A percentile compares a stretch with the other conserved stretches of the same genome.
phyloP scores from a whole-genome alignment of 2,329 filamentous ascomycete genomes.

The Fragosphaeria purpurea region DNA sequence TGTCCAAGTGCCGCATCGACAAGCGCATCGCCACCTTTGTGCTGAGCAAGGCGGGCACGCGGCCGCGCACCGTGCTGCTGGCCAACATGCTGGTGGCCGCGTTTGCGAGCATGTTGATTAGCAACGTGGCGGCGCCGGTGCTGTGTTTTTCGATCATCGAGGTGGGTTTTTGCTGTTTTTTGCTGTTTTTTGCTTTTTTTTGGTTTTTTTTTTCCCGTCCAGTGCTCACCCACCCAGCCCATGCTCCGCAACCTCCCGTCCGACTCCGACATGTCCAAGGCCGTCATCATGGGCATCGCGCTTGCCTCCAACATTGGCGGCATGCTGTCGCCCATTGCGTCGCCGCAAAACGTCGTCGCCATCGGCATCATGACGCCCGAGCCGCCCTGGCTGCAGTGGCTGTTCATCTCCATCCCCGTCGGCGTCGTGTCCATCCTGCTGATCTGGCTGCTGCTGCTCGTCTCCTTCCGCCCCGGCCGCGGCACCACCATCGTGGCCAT shows the following conservation, averaged over 20 bases:
- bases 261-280: constrained; percentile 88
- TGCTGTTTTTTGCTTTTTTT: too few species aligned
- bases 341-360: constrained; percentile 93
- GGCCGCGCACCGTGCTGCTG: constrained; percentile 78
- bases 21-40: constrained; percentile 96
- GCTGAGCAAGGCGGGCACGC: constrained; percentile 89
- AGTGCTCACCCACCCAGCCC: constrained; percentile 41
- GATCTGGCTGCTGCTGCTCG: constrained; percentile 80
- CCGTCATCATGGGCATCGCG: constrained; percentile 88
- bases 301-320: constrained; percentile 92
- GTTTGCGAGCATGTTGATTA: constrained; percentile 98
- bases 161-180: constrained; percentile 38
- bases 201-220: not conserved
- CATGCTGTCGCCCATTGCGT: constrained; percentile 93
- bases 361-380: constrained; percentile 89
- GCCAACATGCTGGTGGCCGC: constrained; percentile 98
- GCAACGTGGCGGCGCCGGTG: constrained; percentile 93
- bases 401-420: constrained; percentile 89
- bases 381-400: constrained; percentile 92
- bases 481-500: constrained; percentile 89
- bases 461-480: constrained; percentile 74
- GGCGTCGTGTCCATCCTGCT: constrained; percentile 78
- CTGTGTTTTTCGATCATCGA: constrained; percentile 97
- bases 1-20: constrained; percentile 96
- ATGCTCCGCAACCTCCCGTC: constrained; percentile 87